Base-by-base conservation (phyloP, 2,329 filamentous ascomycete genomes). In the Akanthomyces uredinophilus region DNA sequence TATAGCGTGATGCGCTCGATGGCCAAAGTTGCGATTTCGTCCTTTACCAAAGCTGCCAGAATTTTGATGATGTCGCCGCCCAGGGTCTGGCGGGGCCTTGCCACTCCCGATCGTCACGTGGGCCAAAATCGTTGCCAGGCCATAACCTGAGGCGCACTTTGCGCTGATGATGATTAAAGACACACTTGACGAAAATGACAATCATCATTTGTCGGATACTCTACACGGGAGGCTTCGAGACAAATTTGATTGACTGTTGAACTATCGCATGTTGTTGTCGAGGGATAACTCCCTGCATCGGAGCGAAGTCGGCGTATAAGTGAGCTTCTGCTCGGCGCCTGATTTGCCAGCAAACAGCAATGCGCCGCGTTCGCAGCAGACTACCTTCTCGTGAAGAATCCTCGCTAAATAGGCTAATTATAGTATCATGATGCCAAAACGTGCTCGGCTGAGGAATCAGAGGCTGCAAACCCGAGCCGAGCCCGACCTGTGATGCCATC, bases 41-140 rank as follows among this genome's bases (percentile, higher is more conserved):
- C 37, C 58, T 27, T 53, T 58, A 20, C 53, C 39, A 50, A 60
- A 54, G 58, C 49, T 60, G 20, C 27, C 49, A 60, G 58, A 60
- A 61, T 56, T 41, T 56, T 56, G 60, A 61, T 61, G 51, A 61
- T 61, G 60, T 56, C 51, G 59, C 44, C 24, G 20, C 18, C 16
- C 49, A 52, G 50, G 49, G 41, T 54, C 41, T 27, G 43, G 51
- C 51, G 43, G 52, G 52, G 51, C 60, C 22, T 61, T 41, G 60
- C 51, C 60, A 24, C 47, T 27, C 27, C 13, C 39, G 11, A 29
- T 44, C 58, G 58, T 60, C 58, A 60, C 58, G 58, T 60, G 58
- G 49, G 16, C 18, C 27, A 7, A 24, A 18, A 13, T 20, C 20
- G 46, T 29, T 27, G n/a, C 39, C 13, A n/a, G n/a, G 11, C 13